phyloP scores from a whole-genome alignment of 1,284 basidiomycete genomes.

The Ceratobasidium sp. region DNA sequence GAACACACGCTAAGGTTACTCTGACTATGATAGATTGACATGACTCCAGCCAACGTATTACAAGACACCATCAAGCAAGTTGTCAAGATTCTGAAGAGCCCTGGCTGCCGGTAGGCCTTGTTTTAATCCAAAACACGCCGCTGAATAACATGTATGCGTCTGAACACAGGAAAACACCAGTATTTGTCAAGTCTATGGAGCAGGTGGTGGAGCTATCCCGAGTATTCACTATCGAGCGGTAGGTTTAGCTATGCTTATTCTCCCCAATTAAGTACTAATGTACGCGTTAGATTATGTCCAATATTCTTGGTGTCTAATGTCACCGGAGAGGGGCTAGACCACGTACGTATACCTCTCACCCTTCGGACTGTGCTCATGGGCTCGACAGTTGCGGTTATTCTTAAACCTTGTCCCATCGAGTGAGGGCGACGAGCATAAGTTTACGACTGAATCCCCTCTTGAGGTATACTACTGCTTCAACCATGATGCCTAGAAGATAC shows the following conservation, averaged over 20 bases:
- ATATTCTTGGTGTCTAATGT: conserved; percentile 97
- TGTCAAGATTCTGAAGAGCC: conserved; percentile 92
- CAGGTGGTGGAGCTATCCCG: conserved; percentile 83
- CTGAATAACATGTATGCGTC: conserved; percentile 7
- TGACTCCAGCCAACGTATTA: conserved; percentile 94
- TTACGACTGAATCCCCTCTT: conserved; percentile 86
- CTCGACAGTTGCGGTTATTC: conserved; percentile 79
- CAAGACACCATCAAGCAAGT: conserved; percentile 94
- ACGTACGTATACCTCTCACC: conserved; percentile 62
- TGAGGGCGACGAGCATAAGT: conserved; percentile 84
- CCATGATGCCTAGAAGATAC: conserved; percentile 23
- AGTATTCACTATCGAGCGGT: conserved; percentile 79
- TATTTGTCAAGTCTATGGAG: conserved; percentile 82
- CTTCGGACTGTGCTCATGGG: conserved; percentile 58
- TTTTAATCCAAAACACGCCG: conserved; percentile 48
- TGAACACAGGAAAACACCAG: conserved; percentile 74
- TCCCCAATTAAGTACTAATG: conserved; percentile 2
- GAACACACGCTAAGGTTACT: not conserved
- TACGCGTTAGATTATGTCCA: conserved; percentile 79
- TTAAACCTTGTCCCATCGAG: conserved; percentile 89
- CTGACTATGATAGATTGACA: conserved; percentile 79
- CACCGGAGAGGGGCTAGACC: conserved; percentile 90
- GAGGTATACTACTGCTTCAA: too few relatives aligned
- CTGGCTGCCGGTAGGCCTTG: conserved; percentile 83
- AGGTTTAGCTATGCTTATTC: conserved; percentile 50